Percentiles rank a stretch among this genome's conserved stretches.
These are phyloP conservation scores for Ogataea paraovalis DNA, from an alignment of 805 yeast species.

Conservation along the genomic window DNA sequence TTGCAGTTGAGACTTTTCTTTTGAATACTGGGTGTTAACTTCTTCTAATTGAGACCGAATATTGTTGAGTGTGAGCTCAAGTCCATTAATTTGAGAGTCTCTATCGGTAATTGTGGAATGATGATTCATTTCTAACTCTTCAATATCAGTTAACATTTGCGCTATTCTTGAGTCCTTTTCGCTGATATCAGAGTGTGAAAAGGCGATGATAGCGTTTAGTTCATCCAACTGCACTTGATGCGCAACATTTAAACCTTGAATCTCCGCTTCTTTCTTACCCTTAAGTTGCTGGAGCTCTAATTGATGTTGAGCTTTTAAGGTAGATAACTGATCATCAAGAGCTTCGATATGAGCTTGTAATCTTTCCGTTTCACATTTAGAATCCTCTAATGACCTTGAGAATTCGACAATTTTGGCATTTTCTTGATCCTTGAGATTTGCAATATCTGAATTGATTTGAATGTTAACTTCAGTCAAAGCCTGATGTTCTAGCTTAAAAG, in stretches of 20 bases:
- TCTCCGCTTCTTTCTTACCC: background rate
- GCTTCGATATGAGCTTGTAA: conserved; percentile 3
- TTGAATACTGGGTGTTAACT: background rate
- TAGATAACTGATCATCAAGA: conserved; percentile 6
- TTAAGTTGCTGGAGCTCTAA: conserved; percentile 1
- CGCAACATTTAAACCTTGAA: background rate
- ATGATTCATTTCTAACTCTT: background rate
- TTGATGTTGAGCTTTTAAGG: conserved; percentile 4
- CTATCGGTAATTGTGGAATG: background rate
- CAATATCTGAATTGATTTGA: conserved; percentile 5
- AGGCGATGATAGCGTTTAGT: background rate
- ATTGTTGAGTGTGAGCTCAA: background rate
- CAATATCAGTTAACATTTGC: background rate
- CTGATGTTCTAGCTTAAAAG: conserved; percentile 7
- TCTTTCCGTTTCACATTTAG: conserved; percentile 3
- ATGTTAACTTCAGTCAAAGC: conserved; percentile 6
- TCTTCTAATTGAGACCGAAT: background rate
- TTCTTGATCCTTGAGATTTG: conserved; percentile 5
- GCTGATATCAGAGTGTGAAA: background rate
- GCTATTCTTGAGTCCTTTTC: background rate
- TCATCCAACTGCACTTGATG: conserved; percentile 1
- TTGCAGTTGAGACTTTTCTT: background rate
- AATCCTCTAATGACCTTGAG: conserved; percentile 2
- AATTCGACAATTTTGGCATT: conserved; percentile 3
- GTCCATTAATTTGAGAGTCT: background rate